Evolutionary conservation across 148 eudicot genomes (phyloP).

Genomic region (Camellia sinensis): DNA sequence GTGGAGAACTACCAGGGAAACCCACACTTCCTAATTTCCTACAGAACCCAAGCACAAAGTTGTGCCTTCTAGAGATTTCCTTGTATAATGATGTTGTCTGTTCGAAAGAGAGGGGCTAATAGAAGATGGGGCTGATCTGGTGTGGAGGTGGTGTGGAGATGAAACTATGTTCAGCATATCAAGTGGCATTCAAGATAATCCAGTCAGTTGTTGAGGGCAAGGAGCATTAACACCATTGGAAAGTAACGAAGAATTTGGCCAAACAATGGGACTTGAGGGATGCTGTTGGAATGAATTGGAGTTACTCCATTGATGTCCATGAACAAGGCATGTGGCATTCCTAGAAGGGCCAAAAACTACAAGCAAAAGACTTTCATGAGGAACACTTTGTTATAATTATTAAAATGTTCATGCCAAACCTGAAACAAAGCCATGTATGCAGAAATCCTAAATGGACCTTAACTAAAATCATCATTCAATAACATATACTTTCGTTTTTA

Average conservation of each 20-base stretch:
- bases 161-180: conserved; percentile 40
- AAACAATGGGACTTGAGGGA: conserved; percentile 40
- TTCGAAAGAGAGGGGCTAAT: conserved; percentile 41
- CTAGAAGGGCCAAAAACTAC: conserved; percentile 51
- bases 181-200: conserved; percentile 37
- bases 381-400: background rate
- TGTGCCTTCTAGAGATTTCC: conserved; percentile 40
- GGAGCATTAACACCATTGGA: conserved; percentile 35
- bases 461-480: background rate
- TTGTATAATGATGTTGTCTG: conserved; percentile 28
- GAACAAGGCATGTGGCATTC: conserved; percentile 27
- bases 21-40: conserved; percentile 20
- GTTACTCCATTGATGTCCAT: conserved; percentile 43
- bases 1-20: conserved; percentile 38
- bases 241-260: conserved; percentile 49
- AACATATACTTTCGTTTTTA: background rate
- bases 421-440: background rate
- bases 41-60: conserved; percentile 40
- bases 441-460: background rate
- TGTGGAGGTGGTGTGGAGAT: conserved; percentile 39
- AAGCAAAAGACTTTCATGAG: conserved; percentile 8
- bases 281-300: conserved; percentile 46
- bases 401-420: background rate
- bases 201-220: conserved; percentile 45
- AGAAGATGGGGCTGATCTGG: conserved; percentile 46